Base-by-base conservation (phyloP, 1,284 basidiomycete genomes). In the Microbotryum lychnidis-dioicae region DNA sequence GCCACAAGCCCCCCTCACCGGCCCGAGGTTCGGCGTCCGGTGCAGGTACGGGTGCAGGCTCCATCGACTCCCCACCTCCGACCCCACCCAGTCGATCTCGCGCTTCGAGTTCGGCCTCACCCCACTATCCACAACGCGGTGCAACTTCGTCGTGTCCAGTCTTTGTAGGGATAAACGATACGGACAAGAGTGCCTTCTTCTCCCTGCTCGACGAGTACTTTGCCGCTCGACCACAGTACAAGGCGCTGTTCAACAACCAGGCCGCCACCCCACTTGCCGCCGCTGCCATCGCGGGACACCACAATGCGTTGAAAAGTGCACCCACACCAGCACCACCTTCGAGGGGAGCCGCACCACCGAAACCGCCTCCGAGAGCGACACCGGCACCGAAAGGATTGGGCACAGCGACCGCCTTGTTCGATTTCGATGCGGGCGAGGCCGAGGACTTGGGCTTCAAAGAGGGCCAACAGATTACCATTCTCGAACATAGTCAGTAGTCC, bases 151-250 rank as follows among this genome's bases (percentile, higher is more conserved):
- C 51, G 44, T 8, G 48, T 42, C 6, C 53, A 54, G 53, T 66
- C 48, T 66, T 66, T 49, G 37, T 42, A 44, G 57, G 52, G 33
- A 55, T 66, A 45, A 33, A 42, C 14, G 4, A n/a, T 3, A 4
- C 10, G 10, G 65, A 66, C 31, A 66, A 66, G 50, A 46, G 54
- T 18, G 67, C 67, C 8, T 63, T 69, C 52, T 69, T 67, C 52
- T n/a, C 50, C 20, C 56, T 69, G 49, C 65, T 69, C 48, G 65
- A 69, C 61, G 62, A 69, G 48, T 69, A 69, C 54, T 69, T 69
- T 20, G 6, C 51, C 8, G 21, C 56, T 8, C 53, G 68, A 6
- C 68, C 68, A 3, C 63, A 69, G 3, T 62, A 62, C 44, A 37
- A 48, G 8, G 27, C 20, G 4, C 55, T 66, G 23, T 66, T 66